A percentile compares a stretch with the other conserved stretches of the same genome.
Conservation (phyloP, 1,284 basidiomycete genomes). For the Cryptococcus floricola region DNA sequence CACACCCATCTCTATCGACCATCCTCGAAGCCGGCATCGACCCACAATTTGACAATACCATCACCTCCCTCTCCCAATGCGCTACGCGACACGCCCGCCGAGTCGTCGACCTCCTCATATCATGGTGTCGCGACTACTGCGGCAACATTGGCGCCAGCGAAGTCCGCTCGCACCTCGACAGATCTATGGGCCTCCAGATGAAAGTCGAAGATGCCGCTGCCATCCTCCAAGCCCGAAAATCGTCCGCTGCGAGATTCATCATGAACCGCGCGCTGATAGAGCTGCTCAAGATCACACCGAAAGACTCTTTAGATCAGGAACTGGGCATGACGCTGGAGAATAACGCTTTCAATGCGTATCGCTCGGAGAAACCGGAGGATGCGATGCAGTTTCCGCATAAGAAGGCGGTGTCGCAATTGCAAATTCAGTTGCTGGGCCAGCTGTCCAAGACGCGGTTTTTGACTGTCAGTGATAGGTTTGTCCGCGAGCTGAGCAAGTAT, state of each 20-base stretch:
- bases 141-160: constrained; percentile 59
- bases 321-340: constrained; percentile 76
- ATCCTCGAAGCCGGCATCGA: constrained; percentile 70
- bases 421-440: constrained; percentile 74
- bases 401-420: constrained; percentile 71
- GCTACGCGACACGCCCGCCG: constrained; percentile 77
- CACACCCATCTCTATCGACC: constrained; percentile 62
- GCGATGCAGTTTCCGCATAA: constrained; percentile 57
- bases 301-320: constrained; percentile 70
- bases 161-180: constrained; percentile 36
- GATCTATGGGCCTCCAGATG: constrained; percentile 38
- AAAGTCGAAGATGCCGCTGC: constrained; percentile 56
- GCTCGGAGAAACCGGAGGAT: constrained; percentile 60
- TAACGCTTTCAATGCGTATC: constrained; percentile 79
- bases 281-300: constrained; percentile 66
- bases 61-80: constrained; percentile 78
- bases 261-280: constrained; percentile 79
- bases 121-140: constrained; percentile 76
- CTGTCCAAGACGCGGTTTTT: constrained; percentile 75
- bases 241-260: constrained; percentile 74
- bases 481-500: constrained; percentile 68
- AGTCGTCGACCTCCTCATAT: constrained; percentile 80
- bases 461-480: constrained; percentile 80
- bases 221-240: constrained; percentile 68
- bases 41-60: constrained; percentile 70